Evolutionary conservation across 768 basidiomycete genomes (phyloP).

Genomic region (Pulveroboletus ravenelii): DNA sequence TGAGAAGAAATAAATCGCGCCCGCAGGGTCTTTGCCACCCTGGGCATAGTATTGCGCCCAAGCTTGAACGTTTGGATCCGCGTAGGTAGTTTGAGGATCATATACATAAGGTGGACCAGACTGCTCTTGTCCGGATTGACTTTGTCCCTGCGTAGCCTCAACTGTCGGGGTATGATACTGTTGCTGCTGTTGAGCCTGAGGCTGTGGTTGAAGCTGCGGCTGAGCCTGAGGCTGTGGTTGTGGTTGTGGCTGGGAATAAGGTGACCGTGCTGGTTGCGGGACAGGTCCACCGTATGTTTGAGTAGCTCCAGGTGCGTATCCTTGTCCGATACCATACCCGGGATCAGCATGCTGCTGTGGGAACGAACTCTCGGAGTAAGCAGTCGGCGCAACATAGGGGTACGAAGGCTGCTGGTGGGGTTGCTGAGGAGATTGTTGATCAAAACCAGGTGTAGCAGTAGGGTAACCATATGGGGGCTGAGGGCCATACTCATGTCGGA

Average conservation of each 20-base stretch:
- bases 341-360: slow-evolving; percentile 26
- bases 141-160: slow-evolving; percentile 12
- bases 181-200: slow-evolving; percentile 29
- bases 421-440: slow-evolving; percentile 38
- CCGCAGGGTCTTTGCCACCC: slow-evolving; percentile 69
- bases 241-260: slow-evolving; percentile 30
- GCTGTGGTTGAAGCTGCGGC: slow-evolving; percentile 26
- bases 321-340: slow-evolving; percentile 21
- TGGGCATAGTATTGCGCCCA: slow-evolving; percentile 85
- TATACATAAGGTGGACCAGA: slow-evolving; percentile 49
- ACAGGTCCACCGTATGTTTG: slow-evolving; percentile 21
- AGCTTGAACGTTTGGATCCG: slow-evolving; percentile 77
- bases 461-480: slow-evolving; percentile 48
- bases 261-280: slow-evolving; percentile 28
- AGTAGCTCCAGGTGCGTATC: slow-evolving; percentile 12
- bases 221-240: slow-evolving; percentile 21
- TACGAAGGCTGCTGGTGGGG: slow-evolving; percentile 29
- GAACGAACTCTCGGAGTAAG: slow-evolving; percentile 24
- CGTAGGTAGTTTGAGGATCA: slow-evolving; percentile 63
- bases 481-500: slow-evolving; percentile 31
- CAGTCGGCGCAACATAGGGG: slow-evolving; percentile 19
- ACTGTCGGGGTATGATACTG: slow-evolving; percentile 9
- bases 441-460: slow-evolving; percentile 32
- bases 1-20: slow-evolving; percentile 75
- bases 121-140: slow-evolving; percentile 17